Base-by-base conservation (phyloP, 257 asterid genomes). In the Penstemon barbatus region DNA sequence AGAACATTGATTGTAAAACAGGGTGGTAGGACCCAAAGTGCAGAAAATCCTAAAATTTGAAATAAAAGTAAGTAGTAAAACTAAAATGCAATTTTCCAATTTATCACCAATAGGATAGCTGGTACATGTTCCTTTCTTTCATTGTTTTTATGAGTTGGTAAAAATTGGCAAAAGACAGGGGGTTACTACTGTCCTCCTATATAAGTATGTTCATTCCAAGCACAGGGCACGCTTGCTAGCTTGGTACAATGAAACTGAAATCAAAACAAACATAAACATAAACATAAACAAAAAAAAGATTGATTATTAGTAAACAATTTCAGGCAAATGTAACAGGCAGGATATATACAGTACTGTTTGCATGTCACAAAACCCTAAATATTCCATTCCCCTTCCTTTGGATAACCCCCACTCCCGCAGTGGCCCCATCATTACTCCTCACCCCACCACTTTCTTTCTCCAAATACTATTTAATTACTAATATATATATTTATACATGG, bases 191-290 rank as follows among this genome's bases (percentile, higher is more conserved):
- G 18, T 25, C 33, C 33, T 25, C 33, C 33, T 25, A 25, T 11
- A 3, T 49, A 49, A 0, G 12, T 36, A 45, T 65, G 58, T 56
- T 74, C 33, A 69, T 77, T 68, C 72, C 63, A 39, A 62, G 56
- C 36, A 65, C 78, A 80, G 85, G 85, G 88, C 85, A 83, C 82
- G 88, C 89, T 78, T 71, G 71, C 52, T 43, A 43, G 88, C 89
- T 78, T 71, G 71, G 52, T 43, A 43, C 71, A 69, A 74, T 46
- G 65, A 73, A 78, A 78, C 76, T 69, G 68, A 78, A 73, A 73
- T 7, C 19, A 25, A 60, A 41, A 38, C n/a, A 10, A 57, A 15
- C 18, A 15, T 15, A 15, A 15, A 15, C 18, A 15, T 15, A 15
- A 15, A 15, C 18, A 15, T 0, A 15, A 15, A 15, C 18, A 15